These are phyloP conservation scores for Camellia oleifera DNA, from an alignment of 179 eudicot species.

Conservation along the genomic window DNA sequence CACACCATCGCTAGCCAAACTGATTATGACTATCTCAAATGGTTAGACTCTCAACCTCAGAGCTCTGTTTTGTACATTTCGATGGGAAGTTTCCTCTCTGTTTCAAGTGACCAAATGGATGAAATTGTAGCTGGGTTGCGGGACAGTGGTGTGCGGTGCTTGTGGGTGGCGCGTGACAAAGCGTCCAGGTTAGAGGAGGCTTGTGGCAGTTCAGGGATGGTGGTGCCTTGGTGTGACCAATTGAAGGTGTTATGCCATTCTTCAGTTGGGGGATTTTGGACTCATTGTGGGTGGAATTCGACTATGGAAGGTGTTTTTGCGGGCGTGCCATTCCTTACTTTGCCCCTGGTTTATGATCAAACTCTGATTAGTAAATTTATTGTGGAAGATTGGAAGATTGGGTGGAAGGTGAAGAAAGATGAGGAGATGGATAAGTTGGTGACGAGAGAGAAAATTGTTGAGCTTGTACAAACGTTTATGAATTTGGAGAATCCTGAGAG, in stretches of 20 bases:
- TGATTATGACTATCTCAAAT: slow-evolving; percentile 27
- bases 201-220: slow-evolving; percentile 19
- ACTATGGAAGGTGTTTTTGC: slow-evolving; percentile 21
- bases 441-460: slow-evolving; percentile 18
- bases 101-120: slow-evolving; percentile 36
- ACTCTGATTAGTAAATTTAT: slow-evolving; percentile 26
- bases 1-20: neutral
- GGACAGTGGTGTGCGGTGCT: slow-evolving; percentile 9
- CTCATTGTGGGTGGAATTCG: slow-evolving; percentile 25
- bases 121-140: slow-evolving; percentile 13
- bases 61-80: slow-evolving; percentile 52
- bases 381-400: slow-evolving; percentile 38
- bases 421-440: slow-evolving; percentile 13
- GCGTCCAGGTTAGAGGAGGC: neutral
- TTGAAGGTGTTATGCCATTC: slow-evolving; percentile 38
- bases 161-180: slow-evolving; percentile 16
- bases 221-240: slow-evolving; percentile 55
- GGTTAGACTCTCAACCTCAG: slow-evolving; percentile 52
- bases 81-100: slow-evolving; percentile 55
- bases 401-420: slow-evolving; percentile 18
- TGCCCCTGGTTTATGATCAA: slow-evolving; percentile 35
- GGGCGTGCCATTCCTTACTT: slow-evolving; percentile 26
- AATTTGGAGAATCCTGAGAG: slow-evolving; percentile 20
- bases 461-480: slow-evolving; percentile 26
- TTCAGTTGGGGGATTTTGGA: slow-evolving; percentile 33